Evolutionary conservation across 208 protist genomes (phyloP).

Genomic region (Trypanosoma grayi): DNA sequence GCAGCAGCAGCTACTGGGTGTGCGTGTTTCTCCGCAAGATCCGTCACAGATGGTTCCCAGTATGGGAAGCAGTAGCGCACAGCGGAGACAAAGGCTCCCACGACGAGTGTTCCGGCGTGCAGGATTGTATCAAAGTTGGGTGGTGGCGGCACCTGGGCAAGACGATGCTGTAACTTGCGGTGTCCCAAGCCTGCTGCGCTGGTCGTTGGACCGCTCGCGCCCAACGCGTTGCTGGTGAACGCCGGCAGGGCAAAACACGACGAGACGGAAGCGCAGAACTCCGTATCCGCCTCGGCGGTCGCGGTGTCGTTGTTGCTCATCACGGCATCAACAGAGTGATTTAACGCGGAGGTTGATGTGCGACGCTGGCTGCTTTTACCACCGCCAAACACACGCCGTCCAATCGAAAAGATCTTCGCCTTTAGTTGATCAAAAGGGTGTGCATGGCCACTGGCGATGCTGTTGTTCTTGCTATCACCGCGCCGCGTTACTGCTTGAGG

Average conservation of each 20-base stretch:
- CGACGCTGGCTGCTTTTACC: neutral
- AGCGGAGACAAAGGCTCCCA: constrained; percentile 70
- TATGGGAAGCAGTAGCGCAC: constrained; percentile 28
- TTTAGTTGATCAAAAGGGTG: neutral
- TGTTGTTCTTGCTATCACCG: neutral
- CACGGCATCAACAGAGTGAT: neutral
- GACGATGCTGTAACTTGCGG: neutral
- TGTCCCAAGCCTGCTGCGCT: neutral
- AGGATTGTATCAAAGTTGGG: constrained; percentile 28
- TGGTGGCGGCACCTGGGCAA: constrained; percentile 21
- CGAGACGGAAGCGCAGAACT: neutral
- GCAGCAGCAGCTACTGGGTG: neutral
- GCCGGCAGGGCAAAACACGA: neutral
- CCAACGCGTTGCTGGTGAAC: neutral
- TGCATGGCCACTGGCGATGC: neutral
- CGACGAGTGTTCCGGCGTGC: constrained; percentile 47
- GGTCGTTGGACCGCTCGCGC: neutral
- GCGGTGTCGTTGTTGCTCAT: neutral
- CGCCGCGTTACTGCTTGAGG: neutral
- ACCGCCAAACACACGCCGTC: constrained; percentile 1
- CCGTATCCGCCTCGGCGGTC: neutral
- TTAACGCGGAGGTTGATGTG: neutral
- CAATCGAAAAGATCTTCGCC: constrained; percentile 4
- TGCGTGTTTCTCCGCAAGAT: neutral
- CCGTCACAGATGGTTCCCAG: neutral